Evolutionary conservation across 768 basidiomycete species (phyloP), one percentile per base, ranked within the genome.

Genomic region (Tulasnella sp.): DNA sequence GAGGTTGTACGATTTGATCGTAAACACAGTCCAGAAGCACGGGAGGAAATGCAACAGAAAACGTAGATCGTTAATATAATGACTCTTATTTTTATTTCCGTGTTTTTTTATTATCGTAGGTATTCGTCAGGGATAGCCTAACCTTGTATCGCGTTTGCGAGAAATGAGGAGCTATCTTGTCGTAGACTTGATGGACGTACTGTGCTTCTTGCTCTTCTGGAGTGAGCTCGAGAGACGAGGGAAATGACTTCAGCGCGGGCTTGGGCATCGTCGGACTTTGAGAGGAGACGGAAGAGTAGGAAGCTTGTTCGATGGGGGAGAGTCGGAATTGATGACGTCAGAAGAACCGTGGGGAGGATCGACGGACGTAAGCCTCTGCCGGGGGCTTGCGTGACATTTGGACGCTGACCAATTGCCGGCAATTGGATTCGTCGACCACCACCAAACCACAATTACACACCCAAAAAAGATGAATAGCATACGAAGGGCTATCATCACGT

Each of bases 81-180:
- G 61, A 67, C 61, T 67, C 61, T 29, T 26, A 61, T 61, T 29
- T 29, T 26, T 29, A 9, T 67, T 67, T 35, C 26, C 61, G 61
- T 9, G 11, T 67, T 29, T 67, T 29, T 35, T 16, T 3, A 67
- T 67, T 23, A 35, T 44, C 11, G 15, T 44, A 3, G 55, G 55
- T 55, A 61, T 61, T 16, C 6, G n/a, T 57, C 29, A 67, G 29
- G 61, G 61, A 32, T 9, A 67, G 61, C 61, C 82, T 40, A 57
- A 84, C 84, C 79, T 85, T 85, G 79, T 83, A 82, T 37, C 84
- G 81, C n/a, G 84, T 85, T 75, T 83, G 82, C 9, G 83, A 81
- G 80, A 85, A 85, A 80, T 85, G 84, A 9, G 82, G 81, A 1
- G 84, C 84, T 13, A 85, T 85, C 32, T 78, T 73, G 74, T 85